Conservation (phyloP, 208 protist species). For the Leishmania tropica region DNA sequence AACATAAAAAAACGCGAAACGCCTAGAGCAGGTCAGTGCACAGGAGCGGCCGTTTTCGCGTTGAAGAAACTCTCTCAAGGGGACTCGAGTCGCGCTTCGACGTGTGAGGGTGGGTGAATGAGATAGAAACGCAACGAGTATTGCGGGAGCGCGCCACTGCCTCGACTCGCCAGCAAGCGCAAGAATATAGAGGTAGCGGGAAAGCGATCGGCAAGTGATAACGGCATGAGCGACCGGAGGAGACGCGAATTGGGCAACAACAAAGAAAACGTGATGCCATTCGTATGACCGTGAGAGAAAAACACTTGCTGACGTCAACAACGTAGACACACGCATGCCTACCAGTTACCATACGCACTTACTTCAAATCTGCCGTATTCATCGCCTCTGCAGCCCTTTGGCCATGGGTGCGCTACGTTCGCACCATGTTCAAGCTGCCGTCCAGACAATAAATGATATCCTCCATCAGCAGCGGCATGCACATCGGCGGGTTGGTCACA, state of each 20-base stretch:
- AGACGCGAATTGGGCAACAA: background rate
- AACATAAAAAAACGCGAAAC: background rate
- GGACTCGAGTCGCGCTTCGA: background rate
- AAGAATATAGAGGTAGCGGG: background rate
- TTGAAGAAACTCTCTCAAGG: background rate
- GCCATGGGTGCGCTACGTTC: background rate
- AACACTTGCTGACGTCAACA: background rate
- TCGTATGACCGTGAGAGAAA: background rate
- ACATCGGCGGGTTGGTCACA: constrained; percentile 80
- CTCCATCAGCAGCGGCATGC: constrained; percentile 69
- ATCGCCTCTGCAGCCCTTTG: background rate
- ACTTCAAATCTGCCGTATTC: background rate
- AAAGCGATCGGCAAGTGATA: background rate
- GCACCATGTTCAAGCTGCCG: constrained; percentile 15
- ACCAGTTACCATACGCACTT: background rate
- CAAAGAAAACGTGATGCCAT: background rate
- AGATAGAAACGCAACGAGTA: background rate
- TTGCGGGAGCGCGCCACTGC: background rate
- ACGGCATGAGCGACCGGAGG: background rate
- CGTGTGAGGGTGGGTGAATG: background rate
- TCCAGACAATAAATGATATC: constrained; percentile 90
- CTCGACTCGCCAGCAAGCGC: background rate
- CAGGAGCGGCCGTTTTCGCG: background rate
- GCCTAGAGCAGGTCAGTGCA: background rate
- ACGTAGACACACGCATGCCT: background rate